Conservation (phyloP, 2,329 filamentous ascomycete species). For the Talaromyces piceae region DNA sequence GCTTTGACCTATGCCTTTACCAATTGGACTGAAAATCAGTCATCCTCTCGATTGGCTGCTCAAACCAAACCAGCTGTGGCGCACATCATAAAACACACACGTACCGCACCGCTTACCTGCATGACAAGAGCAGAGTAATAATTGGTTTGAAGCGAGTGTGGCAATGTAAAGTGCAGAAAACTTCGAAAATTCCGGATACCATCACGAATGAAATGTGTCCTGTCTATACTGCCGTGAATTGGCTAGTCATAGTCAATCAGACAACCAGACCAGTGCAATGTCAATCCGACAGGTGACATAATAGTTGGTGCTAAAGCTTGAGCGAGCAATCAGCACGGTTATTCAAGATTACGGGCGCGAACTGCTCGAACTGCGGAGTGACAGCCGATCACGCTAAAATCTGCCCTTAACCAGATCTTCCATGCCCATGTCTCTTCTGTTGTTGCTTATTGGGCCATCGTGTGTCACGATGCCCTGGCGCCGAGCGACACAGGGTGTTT, state of each 20-base stretch:
- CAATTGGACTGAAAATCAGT: too few species aligned
- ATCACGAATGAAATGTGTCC: background rate
- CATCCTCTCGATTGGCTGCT: too few species aligned
- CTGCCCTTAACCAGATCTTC: background rate
- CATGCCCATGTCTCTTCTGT: background rate
- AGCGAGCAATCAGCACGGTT: background rate
- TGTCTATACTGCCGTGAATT: background rate
- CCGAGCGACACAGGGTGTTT: background rate
- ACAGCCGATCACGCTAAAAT: background rate
- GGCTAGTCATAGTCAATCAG: background rate
- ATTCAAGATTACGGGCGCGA: background rate
- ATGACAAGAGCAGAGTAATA: background rate
- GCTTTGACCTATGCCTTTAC: too few species aligned
- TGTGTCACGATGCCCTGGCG: background rate
- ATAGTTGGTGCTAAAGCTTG: too few species aligned
- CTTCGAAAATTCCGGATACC: background rate
- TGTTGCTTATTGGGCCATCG: background rate
- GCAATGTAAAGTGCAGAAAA: background rate
- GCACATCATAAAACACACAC: too few species aligned
- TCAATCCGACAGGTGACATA: too few species aligned
- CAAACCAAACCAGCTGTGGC: too few species aligned
- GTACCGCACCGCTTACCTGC: background rate
- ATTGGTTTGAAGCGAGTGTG: too few species aligned
- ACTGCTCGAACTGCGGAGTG: background rate
- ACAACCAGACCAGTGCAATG: background rate